A percentile compares a stretch with the other conserved stretches of the same genome.
Evolutionary conservation across 257 asterid species (phyloP).

Genomic region (Eustoma russellianum): DNA sequence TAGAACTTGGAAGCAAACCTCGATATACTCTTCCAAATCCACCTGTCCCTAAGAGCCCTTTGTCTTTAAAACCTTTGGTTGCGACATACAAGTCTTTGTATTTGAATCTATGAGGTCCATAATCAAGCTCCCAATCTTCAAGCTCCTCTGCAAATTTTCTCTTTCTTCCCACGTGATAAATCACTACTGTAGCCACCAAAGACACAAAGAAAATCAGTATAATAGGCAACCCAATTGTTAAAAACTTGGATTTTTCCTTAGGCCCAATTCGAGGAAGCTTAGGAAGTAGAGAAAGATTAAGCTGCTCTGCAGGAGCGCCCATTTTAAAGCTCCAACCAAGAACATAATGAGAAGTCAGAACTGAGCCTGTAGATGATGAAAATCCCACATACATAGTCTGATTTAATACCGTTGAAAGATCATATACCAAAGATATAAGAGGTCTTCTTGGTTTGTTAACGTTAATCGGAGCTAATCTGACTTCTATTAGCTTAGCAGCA

Average conservation of each 20-base stretch:
- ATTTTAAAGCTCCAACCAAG: constrained; percentile 20
- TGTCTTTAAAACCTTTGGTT: constrained; percentile 15
- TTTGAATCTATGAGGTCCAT: constrained; percentile 15
- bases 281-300: constrained; percentile 10
- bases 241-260: neutral
- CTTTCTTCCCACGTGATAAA: neutral
- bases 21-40: constrained; percentile 20
- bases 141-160: constrained; percentile 14
- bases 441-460: constrained; percentile 8
- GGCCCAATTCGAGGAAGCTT: constrained; percentile 3
- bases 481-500: neutral
- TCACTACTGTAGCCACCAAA: neutral
- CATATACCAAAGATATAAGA: constrained; percentile 4
- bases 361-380: constrained; percentile 6
- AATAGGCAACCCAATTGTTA: constrained; percentile 5
- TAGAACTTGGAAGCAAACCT: constrained; percentile 1
- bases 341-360: constrained; percentile 6
- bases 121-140: constrained; percentile 18
- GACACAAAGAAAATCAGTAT: neutral
- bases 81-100: constrained; percentile 16
- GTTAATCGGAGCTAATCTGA: constrained; percentile 10
- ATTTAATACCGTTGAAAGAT: constrained; percentile 4
- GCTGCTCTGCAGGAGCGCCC: constrained; percentile 10
- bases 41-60: constrained; percentile 5
- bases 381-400: constrained; percentile 14